These are phyloP conservation scores for Calonectria henricotiae DNA, from an alignment of 2,329 filamentous ascomycete species.

Conservation along the genomic window DNA sequence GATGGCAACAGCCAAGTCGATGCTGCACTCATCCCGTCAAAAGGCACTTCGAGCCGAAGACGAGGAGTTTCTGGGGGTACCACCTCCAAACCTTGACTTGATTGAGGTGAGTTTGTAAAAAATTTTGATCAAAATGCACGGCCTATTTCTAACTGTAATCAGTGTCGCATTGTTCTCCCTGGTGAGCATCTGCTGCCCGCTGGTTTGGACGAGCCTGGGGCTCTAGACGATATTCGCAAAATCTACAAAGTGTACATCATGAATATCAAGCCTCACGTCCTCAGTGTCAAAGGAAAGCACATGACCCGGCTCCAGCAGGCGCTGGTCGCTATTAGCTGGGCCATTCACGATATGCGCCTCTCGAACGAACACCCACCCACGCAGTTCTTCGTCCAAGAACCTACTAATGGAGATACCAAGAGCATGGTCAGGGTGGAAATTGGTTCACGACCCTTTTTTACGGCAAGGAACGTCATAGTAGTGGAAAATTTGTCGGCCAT, in stretches of 20 bases:
- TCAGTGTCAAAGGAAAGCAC: conserved; percentile 51
- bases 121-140: not conserved
- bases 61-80: conserved; percentile 47
- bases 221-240: conserved; percentile 53
- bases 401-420: conserved; percentile 37
- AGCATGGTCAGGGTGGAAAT: conserved; percentile 47
- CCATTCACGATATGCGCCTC: conserved; percentile 56
- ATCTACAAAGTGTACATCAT: conserved; percentile 56
- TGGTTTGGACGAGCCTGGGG: conserved; percentile 46
- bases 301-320: conserved; percentile 51
- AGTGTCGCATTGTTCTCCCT: conserved; percentile 53
- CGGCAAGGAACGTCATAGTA: conserved; percentile 3
- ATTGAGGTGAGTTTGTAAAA: conserved; percentile 47
- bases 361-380: conserved; percentile 48
- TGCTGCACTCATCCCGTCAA: conserved; percentile 44
- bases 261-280: conserved; percentile 44
- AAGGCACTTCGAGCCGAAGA: conserved; percentile 40
- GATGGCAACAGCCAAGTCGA: conserved; percentile 49
- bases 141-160: not conserved
- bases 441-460: conserved; percentile 48
- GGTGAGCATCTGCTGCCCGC: conserved; percentile 51
- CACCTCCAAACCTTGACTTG: conserved; percentile 46
- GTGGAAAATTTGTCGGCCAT: conserved; percentile 37
- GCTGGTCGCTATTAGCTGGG: conserved; percentile 53
- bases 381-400: conserved; percentile 53